These are phyloP conservation scores for Aspergillus pseudotamarii DNA, from an alignment of 2,329 filamentous ascomycete species.

Conservation along the genomic window DNA sequence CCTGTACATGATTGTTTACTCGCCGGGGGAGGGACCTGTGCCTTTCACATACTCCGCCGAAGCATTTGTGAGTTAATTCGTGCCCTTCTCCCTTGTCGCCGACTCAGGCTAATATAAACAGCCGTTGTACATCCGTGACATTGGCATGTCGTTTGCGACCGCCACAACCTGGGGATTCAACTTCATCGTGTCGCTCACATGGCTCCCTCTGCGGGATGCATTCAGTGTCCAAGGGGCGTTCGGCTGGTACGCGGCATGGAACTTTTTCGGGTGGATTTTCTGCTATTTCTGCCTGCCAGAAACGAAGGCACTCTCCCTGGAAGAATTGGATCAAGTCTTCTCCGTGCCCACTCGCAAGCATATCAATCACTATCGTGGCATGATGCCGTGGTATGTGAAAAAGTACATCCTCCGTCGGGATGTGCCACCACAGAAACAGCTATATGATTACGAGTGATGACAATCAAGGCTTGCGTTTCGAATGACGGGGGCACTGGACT, in stretches of 20 bases:
- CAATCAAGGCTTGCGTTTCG: background rate
- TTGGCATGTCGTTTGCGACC: slow-evolving; percentile 66
- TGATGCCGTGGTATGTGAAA: slow-evolving; percentile 34
- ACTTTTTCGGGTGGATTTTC: slow-evolving; percentile 44
- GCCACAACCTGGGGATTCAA: slow-evolving; percentile 65
- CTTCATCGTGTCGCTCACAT: slow-evolving; percentile 55
- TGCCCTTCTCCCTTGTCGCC: slow-evolving; percentile 12
- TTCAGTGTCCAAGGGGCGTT: slow-evolving; percentile 58
- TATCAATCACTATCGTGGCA: slow-evolving; percentile 29
- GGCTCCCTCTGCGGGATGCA: slow-evolving; percentile 52
- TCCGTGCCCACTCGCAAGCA: slow-evolving; percentile 55
- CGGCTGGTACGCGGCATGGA: slow-evolving; percentile 52
- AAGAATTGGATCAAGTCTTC: slow-evolving; percentile 58
- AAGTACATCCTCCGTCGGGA: slow-evolving; percentile 30
- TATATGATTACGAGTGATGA: slow-evolving; percentile 27
- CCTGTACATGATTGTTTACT: slow-evolving; percentile 49
- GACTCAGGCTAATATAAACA: slow-evolving; percentile 30
- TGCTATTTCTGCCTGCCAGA: slow-evolving; percentile 34
- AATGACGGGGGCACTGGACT: background rate
- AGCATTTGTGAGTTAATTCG: slow-evolving; percentile 44
- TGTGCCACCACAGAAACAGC: slow-evolving; percentile 30
- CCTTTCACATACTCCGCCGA: slow-evolving; percentile 70
- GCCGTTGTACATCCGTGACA: slow-evolving; percentile 63
- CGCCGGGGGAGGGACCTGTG: slow-evolving; percentile 64
- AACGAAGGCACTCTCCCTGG: slow-evolving; percentile 47